A percentile compares a stretch with the other conserved stretches of the same genome.
phyloP scores from a whole-genome alignment of 2,329 filamentous ascomycete genomes.

The Ustulina deusta region DNA sequence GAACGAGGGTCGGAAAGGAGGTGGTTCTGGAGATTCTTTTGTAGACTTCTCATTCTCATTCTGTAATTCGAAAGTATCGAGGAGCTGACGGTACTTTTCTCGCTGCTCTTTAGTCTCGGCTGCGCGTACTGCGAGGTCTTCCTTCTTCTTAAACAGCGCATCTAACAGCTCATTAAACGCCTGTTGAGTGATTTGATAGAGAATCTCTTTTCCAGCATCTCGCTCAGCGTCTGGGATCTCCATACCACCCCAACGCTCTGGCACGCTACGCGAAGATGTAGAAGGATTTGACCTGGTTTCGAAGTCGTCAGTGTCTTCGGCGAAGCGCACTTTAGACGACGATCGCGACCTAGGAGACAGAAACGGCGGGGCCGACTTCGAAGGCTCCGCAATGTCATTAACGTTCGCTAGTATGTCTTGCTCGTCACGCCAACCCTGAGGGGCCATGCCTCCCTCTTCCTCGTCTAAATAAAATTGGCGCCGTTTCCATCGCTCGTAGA shows the following conservation, averaged over 20 bases:
- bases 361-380: constrained; percentile 56
- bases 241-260: constrained; percentile 81
- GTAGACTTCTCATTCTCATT: constrained; percentile 46
- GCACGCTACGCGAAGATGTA: constrained; percentile 77
- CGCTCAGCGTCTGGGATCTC: constrained; percentile 83
- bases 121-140: constrained; percentile 79
- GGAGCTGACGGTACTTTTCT: constrained; percentile 64
- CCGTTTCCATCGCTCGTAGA: constrained; percentile 80
- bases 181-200: constrained; percentile 92
- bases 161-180: constrained; percentile 94
- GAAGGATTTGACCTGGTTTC: constrained; percentile 79
- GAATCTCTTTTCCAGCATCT: constrained; percentile 86
- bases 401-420: constrained; percentile 65
- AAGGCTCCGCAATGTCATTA: constrained; percentile 57
- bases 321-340: constrained; percentile 83
- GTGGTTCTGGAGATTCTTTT: constrained; percentile 27
- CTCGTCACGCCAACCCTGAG: constrained; percentile 71
- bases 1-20: constrained; percentile 29
- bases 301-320: constrained; percentile 76
- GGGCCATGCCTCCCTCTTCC: constrained; percentile 79
- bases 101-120: constrained; percentile 72
- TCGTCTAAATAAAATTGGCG: constrained; percentile 86
- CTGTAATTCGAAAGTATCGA: constrained; percentile 57
- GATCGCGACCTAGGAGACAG: constrained; percentile 73
- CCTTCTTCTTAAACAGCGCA: constrained; percentile 82